Conservation (phyloP, 2,329 filamentous ascomycete species). For the Apiospora phragmitis region DNA sequence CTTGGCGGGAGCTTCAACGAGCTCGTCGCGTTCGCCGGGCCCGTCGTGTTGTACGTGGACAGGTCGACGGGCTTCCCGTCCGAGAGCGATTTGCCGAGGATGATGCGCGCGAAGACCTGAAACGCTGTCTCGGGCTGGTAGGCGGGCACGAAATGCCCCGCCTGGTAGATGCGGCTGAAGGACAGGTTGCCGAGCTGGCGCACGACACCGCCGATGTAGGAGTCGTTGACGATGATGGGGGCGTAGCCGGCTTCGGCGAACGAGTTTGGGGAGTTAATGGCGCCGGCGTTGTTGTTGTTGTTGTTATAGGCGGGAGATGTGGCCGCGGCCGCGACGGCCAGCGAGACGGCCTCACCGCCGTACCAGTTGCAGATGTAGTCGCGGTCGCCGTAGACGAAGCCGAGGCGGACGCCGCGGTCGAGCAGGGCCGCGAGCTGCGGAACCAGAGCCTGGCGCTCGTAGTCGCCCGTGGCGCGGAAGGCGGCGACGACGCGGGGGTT, state of each 20-base stretch:
- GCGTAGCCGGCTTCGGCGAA: slow-evolving; percentile 42
- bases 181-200: slow-evolving; percentile 51
- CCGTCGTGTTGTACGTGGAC: slow-evolving; percentile 53
- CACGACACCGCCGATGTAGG: slow-evolving; percentile 50
- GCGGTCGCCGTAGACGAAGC: slow-evolving; percentile 42
- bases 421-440: slow-evolving; percentile 26
- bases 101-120: slow-evolving; percentile 49
- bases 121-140: slow-evolving; percentile 53
- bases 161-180: slow-evolving; percentile 47
- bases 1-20: slow-evolving; percentile 19
- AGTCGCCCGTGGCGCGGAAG: slow-evolving; percentile 60
- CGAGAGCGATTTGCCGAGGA: slow-evolving; percentile 48
- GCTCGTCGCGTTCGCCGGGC: slow-evolving; percentile 52
- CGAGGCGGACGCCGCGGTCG: slow-evolving; percentile 23
- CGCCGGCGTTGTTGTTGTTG: slow-evolving; percentile 16
- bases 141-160: slow-evolving; percentile 47
- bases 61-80: slow-evolving; percentile 43
- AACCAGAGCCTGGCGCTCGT: slow-evolving; percentile 29
- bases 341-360: slow-evolving; percentile 28
- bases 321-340: slow-evolving; percentile 46
- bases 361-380: slow-evolving; percentile 37
- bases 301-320: slow-evolving; percentile 33
- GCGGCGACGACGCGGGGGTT: slow-evolving; percentile 46
- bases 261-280: neutral
- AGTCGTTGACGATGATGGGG: slow-evolving; percentile 45